A percentile compares a stretch with the other conserved stretches of the same genome.
Conservation (phyloP, 352 stramenopile genomes). For the Phytophthora capsici region DNA sequence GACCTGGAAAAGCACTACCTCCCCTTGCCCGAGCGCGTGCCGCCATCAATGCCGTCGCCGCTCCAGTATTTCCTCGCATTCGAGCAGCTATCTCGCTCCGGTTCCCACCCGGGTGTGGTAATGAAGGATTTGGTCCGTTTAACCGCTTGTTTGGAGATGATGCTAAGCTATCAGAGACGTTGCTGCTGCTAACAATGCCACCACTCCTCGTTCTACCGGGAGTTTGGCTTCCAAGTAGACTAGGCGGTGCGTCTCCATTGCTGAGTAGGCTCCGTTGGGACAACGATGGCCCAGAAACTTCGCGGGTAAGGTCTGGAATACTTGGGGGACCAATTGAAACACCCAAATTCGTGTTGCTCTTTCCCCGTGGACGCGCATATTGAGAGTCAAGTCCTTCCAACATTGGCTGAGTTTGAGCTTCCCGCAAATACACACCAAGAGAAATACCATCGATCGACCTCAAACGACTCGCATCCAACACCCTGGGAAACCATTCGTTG, state of each 20-base stretch:
- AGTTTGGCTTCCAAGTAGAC: conserved; percentile 10
- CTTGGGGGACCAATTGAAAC: conserved; percentile 29
- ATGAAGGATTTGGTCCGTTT: conserved; percentile 20
- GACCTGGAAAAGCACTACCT: conserved; percentile 58
- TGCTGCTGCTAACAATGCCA: conserved; percentile 39
- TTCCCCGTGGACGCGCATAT: conserved; percentile 42
- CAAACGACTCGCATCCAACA: conserved; percentile 51
- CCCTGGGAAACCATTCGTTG: conserved; percentile 48
- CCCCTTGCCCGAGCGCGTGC: conserved; percentile 67
- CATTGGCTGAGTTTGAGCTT: conserved; percentile 53
- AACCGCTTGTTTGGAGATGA: conserved; percentile 65
- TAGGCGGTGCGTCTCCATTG: conserved; percentile 22
- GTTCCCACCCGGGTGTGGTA: conserved; percentile 33
- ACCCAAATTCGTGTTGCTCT: conserved; percentile 41
- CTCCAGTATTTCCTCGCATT: conserved; percentile 56
- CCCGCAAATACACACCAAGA: conserved; percentile 62
- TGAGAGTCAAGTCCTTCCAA: conserved; percentile 34
- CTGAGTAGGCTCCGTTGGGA: conserved; percentile 50
- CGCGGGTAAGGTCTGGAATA: conserved; percentile 51
- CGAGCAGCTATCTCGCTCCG: conserved; percentile 26
- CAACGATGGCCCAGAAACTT: conserved; percentile 55
- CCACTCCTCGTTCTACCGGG: conserved; percentile 28
- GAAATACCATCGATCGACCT: conserved; percentile 56
- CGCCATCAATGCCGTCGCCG: conserved; percentile 75
- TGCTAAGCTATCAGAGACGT: conserved; percentile 42